phyloP scores from a whole-genome alignment of 768 basidiomycete species.

The Tubosaeta sp. region DNA sequence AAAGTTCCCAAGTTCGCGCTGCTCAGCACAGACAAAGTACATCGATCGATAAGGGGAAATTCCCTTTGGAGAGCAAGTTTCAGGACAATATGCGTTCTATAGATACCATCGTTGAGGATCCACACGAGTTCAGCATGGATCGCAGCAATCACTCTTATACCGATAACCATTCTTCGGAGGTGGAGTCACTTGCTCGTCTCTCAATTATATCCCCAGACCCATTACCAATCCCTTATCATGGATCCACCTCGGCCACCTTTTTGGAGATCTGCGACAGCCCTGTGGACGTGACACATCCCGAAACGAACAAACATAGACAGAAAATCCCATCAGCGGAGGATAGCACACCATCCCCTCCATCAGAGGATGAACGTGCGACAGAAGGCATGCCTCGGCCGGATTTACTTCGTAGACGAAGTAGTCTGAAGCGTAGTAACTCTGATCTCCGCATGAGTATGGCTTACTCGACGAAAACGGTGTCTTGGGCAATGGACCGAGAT shows the following conservation, averaged over 20 bases:
- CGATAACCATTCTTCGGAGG: conserved; percentile 18
- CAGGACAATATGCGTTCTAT: conserved; percentile 28
- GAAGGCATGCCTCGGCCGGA: conserved; percentile 30
- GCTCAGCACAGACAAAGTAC: conserved; percentile 10
- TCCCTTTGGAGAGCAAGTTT: conserved; percentile 12
- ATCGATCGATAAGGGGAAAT: conserved; percentile 16
- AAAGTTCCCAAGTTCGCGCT: conserved; percentile 12
- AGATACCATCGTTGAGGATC: conserved; percentile 26
- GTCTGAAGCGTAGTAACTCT: conserved; percentile 54
- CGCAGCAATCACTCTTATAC: conserved; percentile 12
- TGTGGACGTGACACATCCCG: conserved; percentile 16
- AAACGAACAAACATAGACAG: conserved; percentile 12
- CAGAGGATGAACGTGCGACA: conserved; percentile 31
- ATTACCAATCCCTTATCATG: conserved; percentile 44
- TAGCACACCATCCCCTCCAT: conserved; percentile 26
- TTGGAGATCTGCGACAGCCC: conserved; percentile 34
- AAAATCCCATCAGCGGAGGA: conserved; percentile 15
- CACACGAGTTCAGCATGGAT: conserved; percentile 18
- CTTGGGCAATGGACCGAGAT: conserved; percentile 70
- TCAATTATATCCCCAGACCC: conserved; percentile 40
- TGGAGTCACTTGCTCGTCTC: conserved; percentile 20
- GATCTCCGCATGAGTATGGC: conserved; percentile 42
- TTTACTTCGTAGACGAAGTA: conserved; percentile 52
- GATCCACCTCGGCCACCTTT: conserved; percentile 28
- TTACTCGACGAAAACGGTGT: conserved; percentile 61